Percentiles rank a stretch among this genome's conserved stretches.
These are phyloP conservation scores for Exophiala oligosperma DNA, from an alignment of 2,329 filamentous ascomycete genomes.

Conservation along the genomic window DNA sequence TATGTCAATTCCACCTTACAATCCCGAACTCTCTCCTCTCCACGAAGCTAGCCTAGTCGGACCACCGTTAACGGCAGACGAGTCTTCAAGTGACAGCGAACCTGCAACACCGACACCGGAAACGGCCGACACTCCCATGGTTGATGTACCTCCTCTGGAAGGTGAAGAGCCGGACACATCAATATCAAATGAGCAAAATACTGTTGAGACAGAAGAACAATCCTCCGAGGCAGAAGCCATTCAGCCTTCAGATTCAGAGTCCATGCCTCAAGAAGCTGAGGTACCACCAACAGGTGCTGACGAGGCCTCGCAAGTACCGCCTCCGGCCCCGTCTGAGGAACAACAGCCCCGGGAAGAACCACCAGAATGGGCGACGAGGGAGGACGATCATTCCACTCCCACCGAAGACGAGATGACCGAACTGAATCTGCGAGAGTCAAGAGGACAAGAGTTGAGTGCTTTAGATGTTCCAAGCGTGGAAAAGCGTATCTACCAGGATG, in stretches of 20 bases:
- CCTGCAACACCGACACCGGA: constrained; percentile 4
- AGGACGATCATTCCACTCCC: constrained; percentile 57
- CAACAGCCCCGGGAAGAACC: constrained; percentile 4
- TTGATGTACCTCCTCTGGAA: constrained; percentile 6
- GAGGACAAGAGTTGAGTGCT: constrained; percentile 53
- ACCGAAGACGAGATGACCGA: constrained; percentile 60
- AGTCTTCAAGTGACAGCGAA: not conserved
- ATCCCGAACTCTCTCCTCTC: constrained; percentile 5
- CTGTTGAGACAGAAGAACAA: not conserved
- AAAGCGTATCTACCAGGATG: constrained; percentile 53
- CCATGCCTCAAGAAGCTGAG: constrained; percentile 4
- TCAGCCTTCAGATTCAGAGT: not conserved
- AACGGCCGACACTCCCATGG: constrained; percentile 18
- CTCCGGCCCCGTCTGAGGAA: not conserved
- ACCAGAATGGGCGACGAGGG: constrained; percentile 54
- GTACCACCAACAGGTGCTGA: constrained; percentile 9
- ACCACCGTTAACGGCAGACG: not conserved
- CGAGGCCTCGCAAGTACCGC: not conserved
- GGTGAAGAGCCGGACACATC: not conserved
- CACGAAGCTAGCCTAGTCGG: constrained; percentile 1
- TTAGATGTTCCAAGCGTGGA: constrained; percentile 52
- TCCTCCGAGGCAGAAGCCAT: not conserved
- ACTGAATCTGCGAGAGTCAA: constrained; percentile 57
- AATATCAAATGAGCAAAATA: not conserved
- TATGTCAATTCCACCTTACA: constrained; percentile 12